A percentile compares a stretch with the other conserved stretches of the same genome.
Evolutionary conservation across 352 stramenopile species (phyloP).

Genomic region (Halophytophthora batemanensis): DNA sequence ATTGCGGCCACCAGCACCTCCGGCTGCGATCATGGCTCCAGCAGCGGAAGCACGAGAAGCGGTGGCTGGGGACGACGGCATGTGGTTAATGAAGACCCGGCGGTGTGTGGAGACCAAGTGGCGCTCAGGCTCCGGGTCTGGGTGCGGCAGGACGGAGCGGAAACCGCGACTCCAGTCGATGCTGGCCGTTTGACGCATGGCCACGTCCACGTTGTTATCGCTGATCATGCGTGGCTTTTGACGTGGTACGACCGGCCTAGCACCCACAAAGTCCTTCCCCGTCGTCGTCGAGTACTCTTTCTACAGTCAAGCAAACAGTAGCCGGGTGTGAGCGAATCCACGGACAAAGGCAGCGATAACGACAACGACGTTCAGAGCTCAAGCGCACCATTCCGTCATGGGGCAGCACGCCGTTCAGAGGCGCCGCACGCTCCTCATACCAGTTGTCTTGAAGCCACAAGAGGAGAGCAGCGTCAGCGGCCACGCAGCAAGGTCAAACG

Average conservation of each 20-base stretch:
- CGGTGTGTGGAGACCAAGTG: constrained; percentile 68
- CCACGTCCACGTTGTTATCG: constrained; percentile 54
- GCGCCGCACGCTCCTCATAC: constrained; percentile 67
- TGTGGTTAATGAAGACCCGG: constrained; percentile 51
- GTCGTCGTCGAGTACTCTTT: constrained; percentile 67
- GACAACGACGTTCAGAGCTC: too few relatives aligned
- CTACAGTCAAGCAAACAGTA: constrained; percentile 20
- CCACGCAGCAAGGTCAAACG: not conserved
- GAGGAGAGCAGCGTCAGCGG: not conserved
- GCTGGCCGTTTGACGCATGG: constrained; percentile 42
- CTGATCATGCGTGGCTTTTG: constrained; percentile 51
- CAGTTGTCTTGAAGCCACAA: constrained; percentile 61
- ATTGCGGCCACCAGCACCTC: constrained; percentile 35
- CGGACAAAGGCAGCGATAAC: too few relatives aligned
- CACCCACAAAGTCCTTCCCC: constrained; percentile 43
- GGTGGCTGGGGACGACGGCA: constrained; percentile 13
- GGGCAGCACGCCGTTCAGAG: constrained; percentile 68
- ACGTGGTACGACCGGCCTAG: constrained; percentile 27
- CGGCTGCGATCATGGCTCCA: constrained; percentile 34
- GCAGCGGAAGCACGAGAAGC: constrained; percentile 7
- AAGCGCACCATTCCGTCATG: constrained; percentile 46
- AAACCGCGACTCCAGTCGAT: constrained; percentile 44
- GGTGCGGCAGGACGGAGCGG: constrained; percentile 44
- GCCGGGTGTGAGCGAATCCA: not conserved
- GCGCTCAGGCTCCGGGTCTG: constrained; percentile 51